A percentile compares a stretch with the other conserved stretches of the same genome.
These are phyloP conservation scores for Ganoderma multipileum DNA, from an alignment of 1,284 basidiomycete genomes.

Conservation along the genomic window DNA sequence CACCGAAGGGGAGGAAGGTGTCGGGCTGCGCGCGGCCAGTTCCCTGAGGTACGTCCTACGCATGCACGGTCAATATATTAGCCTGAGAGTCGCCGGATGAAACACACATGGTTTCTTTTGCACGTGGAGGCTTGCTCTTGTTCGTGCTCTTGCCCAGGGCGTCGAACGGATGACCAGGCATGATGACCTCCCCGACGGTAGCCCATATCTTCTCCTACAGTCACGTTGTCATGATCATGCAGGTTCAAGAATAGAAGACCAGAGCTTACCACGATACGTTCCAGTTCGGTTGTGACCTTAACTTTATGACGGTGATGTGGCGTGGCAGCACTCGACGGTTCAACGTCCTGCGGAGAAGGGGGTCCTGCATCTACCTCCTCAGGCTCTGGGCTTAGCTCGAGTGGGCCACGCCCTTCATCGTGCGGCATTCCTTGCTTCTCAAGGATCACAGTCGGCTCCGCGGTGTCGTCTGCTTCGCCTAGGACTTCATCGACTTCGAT, in stretches of 20 bases:
- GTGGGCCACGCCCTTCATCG: constrained; percentile 9
- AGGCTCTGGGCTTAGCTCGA: constrained; percentile 13
- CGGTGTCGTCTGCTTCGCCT: constrained; percentile 17
- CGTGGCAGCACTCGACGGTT: constrained; percentile 13
- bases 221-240: not conserved
- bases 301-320: constrained; percentile 42
- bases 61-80: not conserved
- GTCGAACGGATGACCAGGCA: constrained; percentile 59
- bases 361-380: constrained; percentile 21
- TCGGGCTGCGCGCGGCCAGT: constrained; percentile 41
- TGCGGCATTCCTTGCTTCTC: constrained; percentile 2
- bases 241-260: not conserved
- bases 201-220: constrained; percentile 71
- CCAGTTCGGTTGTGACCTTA: constrained; percentile 60
- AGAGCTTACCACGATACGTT: constrained; percentile 61
- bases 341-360: constrained; percentile 10
- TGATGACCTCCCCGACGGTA: constrained; percentile 67
- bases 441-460: constrained; percentile 26
- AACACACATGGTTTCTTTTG: constrained; percentile 71
- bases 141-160: constrained; percentile 32
- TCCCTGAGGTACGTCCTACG: constrained; percentile 62
- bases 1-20: constrained; percentile 50
- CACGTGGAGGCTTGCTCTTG: constrained; percentile 48
- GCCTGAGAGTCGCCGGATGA: constrained; percentile 12
- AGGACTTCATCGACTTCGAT: constrained; percentile 26